A percentile compares a stretch with the other conserved stretches of the same genome.
Conservation (phyloP, 345 rosid genomes). For the Gossypium sturtianum region DNA sequence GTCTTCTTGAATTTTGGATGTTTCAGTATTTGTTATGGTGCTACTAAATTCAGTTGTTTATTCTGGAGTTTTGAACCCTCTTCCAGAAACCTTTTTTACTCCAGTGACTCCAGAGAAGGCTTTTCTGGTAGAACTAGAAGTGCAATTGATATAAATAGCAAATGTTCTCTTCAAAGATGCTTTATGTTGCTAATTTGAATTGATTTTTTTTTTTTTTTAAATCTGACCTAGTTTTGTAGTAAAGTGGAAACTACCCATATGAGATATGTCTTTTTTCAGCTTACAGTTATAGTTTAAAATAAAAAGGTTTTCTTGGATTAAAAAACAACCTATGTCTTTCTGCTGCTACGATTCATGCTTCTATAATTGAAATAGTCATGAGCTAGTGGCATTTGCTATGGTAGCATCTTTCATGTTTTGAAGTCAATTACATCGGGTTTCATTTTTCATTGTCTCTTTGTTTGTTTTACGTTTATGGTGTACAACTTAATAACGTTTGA, state of each 20-base stretch:
- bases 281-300: background rate
- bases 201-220: background rate
- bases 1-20: background rate
- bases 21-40: background rate
- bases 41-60: background rate
- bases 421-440: background rate
- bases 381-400: background rate
- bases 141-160: background rate
- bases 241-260: background rate
- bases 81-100: background rate
- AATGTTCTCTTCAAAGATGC: background rate
- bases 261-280: background rate
- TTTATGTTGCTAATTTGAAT: background rate
- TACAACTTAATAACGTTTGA: background rate
- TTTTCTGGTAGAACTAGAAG: background rate
- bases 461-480: background rate
- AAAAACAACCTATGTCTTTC: too few relatives aligned
- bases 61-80: too few relatives aligned
- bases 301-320: background rate
- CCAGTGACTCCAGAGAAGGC: background rate
- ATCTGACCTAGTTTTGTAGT: background rate
- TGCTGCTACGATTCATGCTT: background rate
- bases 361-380: background rate
- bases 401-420: background rate
- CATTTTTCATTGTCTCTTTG: too few relatives aligned